These are phyloP conservation scores for Rhizopogon vesiculosus DNA, from an alignment of 768 basidiomycete species.

Conservation along the genomic window DNA sequence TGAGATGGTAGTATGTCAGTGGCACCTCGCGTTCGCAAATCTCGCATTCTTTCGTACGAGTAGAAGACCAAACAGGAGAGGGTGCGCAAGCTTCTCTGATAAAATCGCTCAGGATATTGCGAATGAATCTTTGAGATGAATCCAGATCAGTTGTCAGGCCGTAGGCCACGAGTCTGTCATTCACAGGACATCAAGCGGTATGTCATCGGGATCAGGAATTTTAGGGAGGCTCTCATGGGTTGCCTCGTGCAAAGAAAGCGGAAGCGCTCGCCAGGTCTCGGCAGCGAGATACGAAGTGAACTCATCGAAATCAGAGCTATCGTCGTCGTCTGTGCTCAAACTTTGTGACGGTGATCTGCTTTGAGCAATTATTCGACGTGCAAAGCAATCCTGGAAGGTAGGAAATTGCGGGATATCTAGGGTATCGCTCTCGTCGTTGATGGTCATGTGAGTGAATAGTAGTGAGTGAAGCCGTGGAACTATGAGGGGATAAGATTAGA, in stretches of 20 bases:
- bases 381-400: constrained; percentile 42
- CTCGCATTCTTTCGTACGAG: constrained; percentile 51
- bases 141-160: constrained; percentile 38
- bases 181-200: constrained; percentile 39
- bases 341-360: neutral
- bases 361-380: constrained; percentile 33
- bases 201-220: constrained; percentile 30
- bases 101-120: constrained; percentile 37
- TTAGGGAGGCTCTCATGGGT: constrained; percentile 32
- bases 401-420: neutral
- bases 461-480: too few species aligned
- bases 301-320: constrained; percentile 39
- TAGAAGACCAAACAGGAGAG: constrained; percentile 48
- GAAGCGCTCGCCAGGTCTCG: constrained; percentile 45
- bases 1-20: constrained; percentile 59
- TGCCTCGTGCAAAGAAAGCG: constrained; percentile 28
- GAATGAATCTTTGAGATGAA: constrained; percentile 34
- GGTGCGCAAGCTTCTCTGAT: constrained; percentile 42
- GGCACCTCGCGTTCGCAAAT: constrained; percentile 54
- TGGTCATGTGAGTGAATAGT: neutral
- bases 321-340: constrained; percentile 13
- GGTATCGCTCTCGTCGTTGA: neutral
- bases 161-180: constrained; percentile 49
- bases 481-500: constrained; percentile 1
- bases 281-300: constrained; percentile 47